A percentile compares a stretch with the other conserved stretches of the same genome.
Conservation (phyloP, 1,284 basidiomycete species). For the Ustilago lituana region DNA sequence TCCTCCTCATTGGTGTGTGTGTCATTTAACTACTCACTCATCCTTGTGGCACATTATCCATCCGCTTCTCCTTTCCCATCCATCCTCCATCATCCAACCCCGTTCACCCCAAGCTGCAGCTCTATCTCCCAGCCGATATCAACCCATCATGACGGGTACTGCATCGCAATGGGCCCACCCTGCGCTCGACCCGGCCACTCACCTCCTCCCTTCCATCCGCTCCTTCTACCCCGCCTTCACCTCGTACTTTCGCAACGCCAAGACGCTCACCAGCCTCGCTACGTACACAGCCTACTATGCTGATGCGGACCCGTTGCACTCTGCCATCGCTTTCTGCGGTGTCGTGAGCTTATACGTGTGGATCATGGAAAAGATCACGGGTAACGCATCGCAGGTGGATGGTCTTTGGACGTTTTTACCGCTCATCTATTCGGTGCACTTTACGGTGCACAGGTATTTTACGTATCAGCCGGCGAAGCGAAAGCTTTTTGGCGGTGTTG, state of each 20-base stretch:
- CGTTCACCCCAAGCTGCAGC: not conserved
- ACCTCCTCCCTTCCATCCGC: conserved; percentile 43
- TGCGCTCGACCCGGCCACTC: conserved; percentile 40
- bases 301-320: conserved; percentile 55
- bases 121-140: not conserved
- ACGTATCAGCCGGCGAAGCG: conserved; percentile 46
- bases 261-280: conserved; percentile 29
- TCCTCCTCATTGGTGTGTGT: no score
- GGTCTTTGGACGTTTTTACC: conserved; percentile 63
- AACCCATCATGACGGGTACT: conserved; percentile 19
- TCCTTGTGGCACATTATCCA: not conserved
- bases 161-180: conserved; percentile 42
- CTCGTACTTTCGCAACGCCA: conserved; percentile 26
- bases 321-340: conserved; percentile 53
- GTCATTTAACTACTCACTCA: not conserved
- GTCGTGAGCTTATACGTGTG: conserved; percentile 53
- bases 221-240: conserved; percentile 41
- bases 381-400: conserved; percentile 63
- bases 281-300: conserved; percentile 52
- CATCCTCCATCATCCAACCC: conserved; percentile 1
- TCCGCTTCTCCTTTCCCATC: conserved; percentile 1
- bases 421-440: conserved; percentile 60
- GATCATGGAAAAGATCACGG: conserved; percentile 58
- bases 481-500: conserved; percentile 30
- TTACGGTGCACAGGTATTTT: conserved; percentile 56